Evolutionary conservation across 1,284 basidiomycete species (phyloP).

Genomic region (Boletus sp.): DNA sequence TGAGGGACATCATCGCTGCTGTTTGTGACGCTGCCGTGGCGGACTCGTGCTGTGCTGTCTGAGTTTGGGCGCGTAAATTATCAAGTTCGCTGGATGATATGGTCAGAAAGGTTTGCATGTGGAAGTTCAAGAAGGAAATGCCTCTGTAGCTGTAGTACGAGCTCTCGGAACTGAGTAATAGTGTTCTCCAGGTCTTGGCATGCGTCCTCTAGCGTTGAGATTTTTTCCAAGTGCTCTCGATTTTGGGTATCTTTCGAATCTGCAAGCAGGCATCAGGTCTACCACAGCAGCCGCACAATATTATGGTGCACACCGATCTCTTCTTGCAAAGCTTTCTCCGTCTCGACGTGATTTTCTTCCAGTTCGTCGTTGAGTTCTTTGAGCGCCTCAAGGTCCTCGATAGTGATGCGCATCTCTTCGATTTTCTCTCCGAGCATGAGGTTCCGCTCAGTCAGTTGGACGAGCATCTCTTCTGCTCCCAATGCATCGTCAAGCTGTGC

Average conservation of each 20-base stretch:
- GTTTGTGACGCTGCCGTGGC: slow-evolving; percentile 76
- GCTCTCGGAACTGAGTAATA: slow-evolving; percentile 88
- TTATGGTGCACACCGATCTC: slow-evolving; percentile 69
- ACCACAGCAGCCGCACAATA: neutral
- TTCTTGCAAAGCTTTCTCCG: slow-evolving; percentile 90
- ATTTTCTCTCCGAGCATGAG: slow-evolving; percentile 94
- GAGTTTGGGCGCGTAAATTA: slow-evolving; percentile 77
- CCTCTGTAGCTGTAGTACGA: slow-evolving; percentile 84
- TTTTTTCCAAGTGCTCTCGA: slow-evolving; percentile 67
- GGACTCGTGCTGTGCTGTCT: slow-evolving; percentile 81
- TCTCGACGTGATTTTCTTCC: slow-evolving; percentile 95
- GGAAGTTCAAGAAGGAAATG: slow-evolving; percentile 39
- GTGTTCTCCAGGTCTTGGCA: slow-evolving; percentile 87
- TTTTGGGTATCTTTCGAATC: slow-evolving; percentile 75
- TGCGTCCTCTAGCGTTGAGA: slow-evolving; percentile 72
- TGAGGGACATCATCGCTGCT: slow-evolving; percentile 87
- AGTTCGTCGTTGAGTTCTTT: slow-evolving; percentile 97
- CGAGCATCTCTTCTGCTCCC: slow-evolving; percentile 95
- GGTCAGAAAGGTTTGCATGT: slow-evolving; percentile 9
- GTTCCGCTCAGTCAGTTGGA: slow-evolving; percentile 95
- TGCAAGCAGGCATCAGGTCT: slow-evolving; percentile 36
- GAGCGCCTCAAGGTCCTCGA: slow-evolving; percentile 95
- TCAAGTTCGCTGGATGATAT: slow-evolving; percentile 75
- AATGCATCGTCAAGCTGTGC: slow-evolving; percentile 94
- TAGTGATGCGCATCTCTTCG: slow-evolving; percentile 93